phyloP scores from a whole-genome alignment of 129 eudicot species.

The Lonicera japonica region DNA sequence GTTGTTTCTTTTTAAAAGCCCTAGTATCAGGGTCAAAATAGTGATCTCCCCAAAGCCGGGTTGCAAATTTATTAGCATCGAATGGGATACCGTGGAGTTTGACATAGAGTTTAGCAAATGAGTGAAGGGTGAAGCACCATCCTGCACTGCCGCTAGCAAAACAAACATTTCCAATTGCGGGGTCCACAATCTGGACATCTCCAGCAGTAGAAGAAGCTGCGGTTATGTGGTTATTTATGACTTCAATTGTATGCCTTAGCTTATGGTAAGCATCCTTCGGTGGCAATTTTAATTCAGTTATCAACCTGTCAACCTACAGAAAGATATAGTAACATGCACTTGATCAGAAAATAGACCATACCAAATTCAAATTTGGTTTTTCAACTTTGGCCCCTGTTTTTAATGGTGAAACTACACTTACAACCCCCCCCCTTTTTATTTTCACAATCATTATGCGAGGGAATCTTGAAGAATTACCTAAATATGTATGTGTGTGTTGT shows the following conservation, averaged over 20 bases:
- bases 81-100: slow-evolving; percentile 89
- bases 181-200: slow-evolving; percentile 70
- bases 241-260: slow-evolving; percentile 84
- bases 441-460: too few species aligned
- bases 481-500: too few species aligned
- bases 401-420: too few species aligned
- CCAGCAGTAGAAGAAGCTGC: slow-evolving; percentile 97
- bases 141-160: slow-evolving; percentile 98
- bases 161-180: slow-evolving; percentile 81
- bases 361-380: too few species aligned
- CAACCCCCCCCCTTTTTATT: too few species aligned
- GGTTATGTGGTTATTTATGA: slow-evolving; percentile 74
- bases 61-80: slow-evolving; percentile 80
- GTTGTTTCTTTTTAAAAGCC: slow-evolving; percentile 65
- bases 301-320: slow-evolving; percentile 85
- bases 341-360: too few species aligned
- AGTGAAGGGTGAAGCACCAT: slow-evolving; percentile 94
- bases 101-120: slow-evolving; percentile 90
- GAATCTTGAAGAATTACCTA: too few species aligned
- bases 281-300: slow-evolving; percentile 88
- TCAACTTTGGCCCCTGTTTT: too few species aligned
- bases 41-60: slow-evolving; percentile 95
- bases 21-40: slow-evolving; percentile 73
- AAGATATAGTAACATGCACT: slow-evolving; percentile 3
- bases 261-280: slow-evolving; percentile 95